A percentile compares a stretch with the other conserved stretches of the same genome.
phyloP scores from a whole-genome alignment of 805 yeast species.

The Kockiozyma suomiensis region DNA sequence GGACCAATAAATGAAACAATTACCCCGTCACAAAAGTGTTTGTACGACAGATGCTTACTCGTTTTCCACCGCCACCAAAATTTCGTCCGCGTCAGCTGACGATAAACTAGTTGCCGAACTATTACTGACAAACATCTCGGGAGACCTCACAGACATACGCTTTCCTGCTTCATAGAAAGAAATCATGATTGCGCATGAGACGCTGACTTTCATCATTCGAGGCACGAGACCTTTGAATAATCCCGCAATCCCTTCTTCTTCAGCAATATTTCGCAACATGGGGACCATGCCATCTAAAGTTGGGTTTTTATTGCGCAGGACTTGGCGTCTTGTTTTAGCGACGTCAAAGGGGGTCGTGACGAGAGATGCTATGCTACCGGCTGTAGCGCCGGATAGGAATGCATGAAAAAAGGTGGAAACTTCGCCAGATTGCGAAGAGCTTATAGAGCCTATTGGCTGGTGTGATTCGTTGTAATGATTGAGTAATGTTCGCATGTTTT shows the following conservation, averaged over 20 bases:
- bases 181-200: constrained; percentile 98
- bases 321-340: constrained; percentile 90
- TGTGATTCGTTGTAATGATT: constrained; percentile 9
- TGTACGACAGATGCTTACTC: background rate
- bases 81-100: background rate
- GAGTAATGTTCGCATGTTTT: constrained; percentile 17
- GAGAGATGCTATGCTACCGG: constrained; percentile 85
- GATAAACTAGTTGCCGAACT: background rate
- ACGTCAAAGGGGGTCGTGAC: constrained; percentile 95
- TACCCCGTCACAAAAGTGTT: background rate
- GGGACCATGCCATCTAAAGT: constrained; percentile 57
- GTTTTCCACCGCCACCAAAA: background rate
- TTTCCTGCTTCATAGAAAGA: constrained; percentile 92
- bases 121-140: background rate
- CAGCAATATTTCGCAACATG: constrained; percentile 63
- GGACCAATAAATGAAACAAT: background rate
- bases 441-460: background rate
- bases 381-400: constrained; percentile 77
- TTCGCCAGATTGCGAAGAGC: constrained; percentile 9
- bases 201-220: constrained; percentile 87
- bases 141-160: constrained; percentile 45
- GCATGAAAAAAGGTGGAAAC: constrained; percentile 43
- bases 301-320: constrained; percentile 41
- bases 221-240: constrained; percentile 88
- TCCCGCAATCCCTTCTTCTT: constrained; percentile 76